Conservation (phyloP, 495 filamentous ascomycete genomes). For the Aspergillus baeticus region DNA sequence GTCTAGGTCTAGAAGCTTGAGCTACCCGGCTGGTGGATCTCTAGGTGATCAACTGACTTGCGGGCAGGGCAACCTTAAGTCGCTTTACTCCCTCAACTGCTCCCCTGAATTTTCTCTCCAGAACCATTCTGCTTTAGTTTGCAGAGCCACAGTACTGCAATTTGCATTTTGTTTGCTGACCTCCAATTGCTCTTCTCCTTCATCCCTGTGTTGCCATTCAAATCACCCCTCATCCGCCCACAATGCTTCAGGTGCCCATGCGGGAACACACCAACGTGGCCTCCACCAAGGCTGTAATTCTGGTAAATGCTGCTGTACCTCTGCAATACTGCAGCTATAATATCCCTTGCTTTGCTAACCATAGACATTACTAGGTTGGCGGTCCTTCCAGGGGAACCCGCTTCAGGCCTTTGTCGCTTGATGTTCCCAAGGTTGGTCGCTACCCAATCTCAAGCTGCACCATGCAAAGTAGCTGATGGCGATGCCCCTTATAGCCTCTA, state of each 20-base stretch:
- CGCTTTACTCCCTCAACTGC: not conserved
- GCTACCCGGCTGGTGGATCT: constrained; percentile 1
- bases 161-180: not conserved
- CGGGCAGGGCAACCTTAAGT: not conserved
- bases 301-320: constrained; percentile 46
- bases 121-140: not conserved
- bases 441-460: not conserved
- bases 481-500: constrained; percentile 64
- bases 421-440: constrained; percentile 84
- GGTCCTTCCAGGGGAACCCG: constrained; percentile 93
- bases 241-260: constrained; percentile 50
- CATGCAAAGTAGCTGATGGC: constrained; percentile 17
- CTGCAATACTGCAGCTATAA: not conserved
- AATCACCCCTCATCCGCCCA: constrained; percentile 16
- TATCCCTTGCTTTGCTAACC: constrained; percentile 10
- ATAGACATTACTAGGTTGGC: constrained; percentile 64
- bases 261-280: constrained; percentile 45
- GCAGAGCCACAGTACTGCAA: not conserved
- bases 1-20: constrained; percentile 12
- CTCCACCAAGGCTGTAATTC: constrained; percentile 70
- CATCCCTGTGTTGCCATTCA: not conserved
- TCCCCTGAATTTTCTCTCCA: constrained; percentile 3
- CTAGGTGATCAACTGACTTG: constrained; percentile 10
- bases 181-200: not conserved
- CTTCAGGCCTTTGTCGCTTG: constrained; percentile 93